A percentile compares a stretch with the other conserved stretches of the same genome.
Evolutionary conservation across 1,139 yeast species (phyloP).

Genomic region (Lodderomyces elongisporus): DNA sequence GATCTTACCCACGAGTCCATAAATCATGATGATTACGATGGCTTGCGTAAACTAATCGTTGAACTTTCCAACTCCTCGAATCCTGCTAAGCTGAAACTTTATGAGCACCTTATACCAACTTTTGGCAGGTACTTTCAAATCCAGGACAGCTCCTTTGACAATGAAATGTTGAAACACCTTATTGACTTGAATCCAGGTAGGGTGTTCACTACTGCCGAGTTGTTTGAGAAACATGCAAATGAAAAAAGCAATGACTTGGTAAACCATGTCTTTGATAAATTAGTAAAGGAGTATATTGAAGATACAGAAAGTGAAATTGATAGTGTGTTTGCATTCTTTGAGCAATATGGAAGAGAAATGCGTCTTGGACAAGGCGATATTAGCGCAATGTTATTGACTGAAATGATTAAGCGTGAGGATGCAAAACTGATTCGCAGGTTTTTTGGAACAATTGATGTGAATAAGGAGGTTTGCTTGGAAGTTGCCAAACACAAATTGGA

Average conservation of each 20-base stretch:
- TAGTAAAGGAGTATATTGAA: constrained; percentile 19
- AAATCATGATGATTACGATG: constrained; percentile 10
- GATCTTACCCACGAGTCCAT: constrained; percentile 6
- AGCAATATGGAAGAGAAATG: background rate
- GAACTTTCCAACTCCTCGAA: constrained; percentile 10
- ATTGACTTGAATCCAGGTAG: constrained; percentile 38
- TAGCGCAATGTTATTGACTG: constrained; percentile 1
- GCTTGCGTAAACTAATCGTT: constrained; percentile 10
- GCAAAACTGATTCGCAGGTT: background rate
- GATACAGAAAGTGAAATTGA: constrained; percentile 8
- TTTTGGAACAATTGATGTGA: background rate
- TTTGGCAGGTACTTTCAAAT: constrained; percentile 28
- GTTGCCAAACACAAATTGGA: background rate
- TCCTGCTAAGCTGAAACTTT: constrained; percentile 9
- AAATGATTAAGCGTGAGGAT: constrained; percentile 1
- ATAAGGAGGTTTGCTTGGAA: background rate
- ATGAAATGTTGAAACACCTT: constrained; percentile 17
- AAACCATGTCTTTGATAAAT: constrained; percentile 17
- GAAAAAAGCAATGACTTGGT: constrained; percentile 12
- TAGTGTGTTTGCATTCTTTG: background rate
- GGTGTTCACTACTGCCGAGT: constrained; percentile 32
- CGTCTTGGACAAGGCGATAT: background rate
- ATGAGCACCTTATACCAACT: constrained; percentile 18
- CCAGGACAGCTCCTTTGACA: constrained; percentile 3
- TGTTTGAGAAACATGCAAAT: constrained; percentile 22